These are phyloP conservation scores for Diaporthe aspalathi DNA, from an alignment of 2,329 filamentous ascomycete genomes.

Conservation along the genomic window DNA sequence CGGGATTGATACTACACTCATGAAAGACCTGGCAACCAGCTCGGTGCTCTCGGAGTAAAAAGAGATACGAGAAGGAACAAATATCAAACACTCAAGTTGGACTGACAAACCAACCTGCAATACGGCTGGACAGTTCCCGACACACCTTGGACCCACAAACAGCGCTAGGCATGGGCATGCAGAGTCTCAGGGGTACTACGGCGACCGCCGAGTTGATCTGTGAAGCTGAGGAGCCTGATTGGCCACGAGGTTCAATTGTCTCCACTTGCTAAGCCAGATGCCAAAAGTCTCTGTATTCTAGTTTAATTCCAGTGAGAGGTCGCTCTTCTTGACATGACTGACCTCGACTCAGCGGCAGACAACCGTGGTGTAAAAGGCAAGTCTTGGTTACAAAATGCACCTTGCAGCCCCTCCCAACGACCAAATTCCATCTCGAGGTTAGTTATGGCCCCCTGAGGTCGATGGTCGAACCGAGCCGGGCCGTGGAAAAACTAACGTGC, in stretches of 20 bases:
- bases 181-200: not conserved
- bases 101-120: no score
- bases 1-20: no score
- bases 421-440: not conserved
- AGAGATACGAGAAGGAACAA: not conserved
- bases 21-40: no score
- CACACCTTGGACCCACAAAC: not conserved
- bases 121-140: not conserved
- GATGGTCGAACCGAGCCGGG: not conserved
- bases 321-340: not conserved
- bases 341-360: no score
- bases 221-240: not conserved
- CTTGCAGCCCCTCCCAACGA: not conserved
- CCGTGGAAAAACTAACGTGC: not conserved
- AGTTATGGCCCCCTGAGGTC: no score
- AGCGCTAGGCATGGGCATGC: not conserved
- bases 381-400: not conserved
- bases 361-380: not conserved
- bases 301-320: no score
- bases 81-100: constrained; percentile 6
- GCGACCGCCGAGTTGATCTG: not conserved
- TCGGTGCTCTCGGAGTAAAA: no score
- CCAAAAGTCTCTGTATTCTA: constrained; percentile 17
- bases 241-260: not conserved
- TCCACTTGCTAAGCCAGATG: not conserved